Evolutionary conservation across 2,329 filamentous ascomycete genomes (phyloP).

Genomic region (Colletotrichum magnum): DNA sequence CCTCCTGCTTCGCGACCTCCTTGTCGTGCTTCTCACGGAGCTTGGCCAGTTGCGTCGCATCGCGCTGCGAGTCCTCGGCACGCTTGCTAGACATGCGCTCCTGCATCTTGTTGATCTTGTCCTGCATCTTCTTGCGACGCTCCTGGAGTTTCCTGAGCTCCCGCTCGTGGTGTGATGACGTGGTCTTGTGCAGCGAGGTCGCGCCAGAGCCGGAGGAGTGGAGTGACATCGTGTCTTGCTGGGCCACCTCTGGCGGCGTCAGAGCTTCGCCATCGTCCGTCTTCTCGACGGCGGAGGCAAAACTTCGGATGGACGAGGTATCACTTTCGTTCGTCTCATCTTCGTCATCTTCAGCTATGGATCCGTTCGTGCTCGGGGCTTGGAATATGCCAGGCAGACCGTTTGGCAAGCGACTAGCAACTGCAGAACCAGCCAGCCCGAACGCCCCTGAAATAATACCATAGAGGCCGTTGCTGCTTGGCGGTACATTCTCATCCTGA

Average conservation of each 20-base stretch:
- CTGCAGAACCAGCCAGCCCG: conserved; percentile 63
- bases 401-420: conserved; percentile 56
- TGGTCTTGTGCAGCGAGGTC: conserved; percentile 45
- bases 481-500: conserved; percentile 50
- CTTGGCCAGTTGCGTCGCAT: conserved; percentile 67
- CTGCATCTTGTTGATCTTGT: conserved; percentile 71
- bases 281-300: conserved; percentile 63
- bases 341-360: conserved; percentile 48
- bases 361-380: conserved; percentile 46
- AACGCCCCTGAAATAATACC: conserved; percentile 69
- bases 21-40: conserved; percentile 74
- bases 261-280: conserved; percentile 47
- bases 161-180: conserved; percentile 66
- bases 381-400: conserved; percentile 48
- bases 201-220: conserved; percentile 56
- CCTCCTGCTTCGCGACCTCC: conserved; percentile 76
- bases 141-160: conserved; percentile 76
- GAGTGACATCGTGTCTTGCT: conserved; percentile 40
- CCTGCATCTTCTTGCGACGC: conserved; percentile 72
- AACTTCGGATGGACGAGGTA: conserved; percentile 62
- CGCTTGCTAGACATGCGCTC: conserved; percentile 62
- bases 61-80: conserved; percentile 63
- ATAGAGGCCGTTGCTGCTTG: conserved; percentile 64
- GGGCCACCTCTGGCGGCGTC: conserved; percentile 30
- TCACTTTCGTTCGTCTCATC: conserved; percentile 54